Evolutionary conservation across 225 moss, liverwort and hornwort genomes (phyloP), one percentile per base, ranked within the genome.

Genomic region (Bryum argenteum): DNA sequence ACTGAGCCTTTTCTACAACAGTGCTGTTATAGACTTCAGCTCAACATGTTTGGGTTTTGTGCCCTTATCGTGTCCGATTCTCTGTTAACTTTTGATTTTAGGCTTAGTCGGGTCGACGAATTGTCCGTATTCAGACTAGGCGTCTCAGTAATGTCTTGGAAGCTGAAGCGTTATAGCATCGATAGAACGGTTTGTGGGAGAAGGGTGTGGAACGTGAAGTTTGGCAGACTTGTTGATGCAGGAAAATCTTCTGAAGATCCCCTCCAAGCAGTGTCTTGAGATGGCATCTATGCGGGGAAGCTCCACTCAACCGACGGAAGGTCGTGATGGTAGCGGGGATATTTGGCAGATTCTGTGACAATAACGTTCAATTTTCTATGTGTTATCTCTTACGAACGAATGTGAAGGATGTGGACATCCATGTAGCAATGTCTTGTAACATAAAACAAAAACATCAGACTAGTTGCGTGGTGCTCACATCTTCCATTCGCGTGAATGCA

Each of bases 201-300:
- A 79, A 87, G 81, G 79, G 81, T 84, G 84, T 84, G 77, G 87
- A 84, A 79, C 81, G 87, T 87, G 87, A 87, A 87, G 84, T 87
- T 84, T 87, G 84, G 77, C 87, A 79, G 84, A 87, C 87, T 85
- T 96, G 93, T 93, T 88, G 84, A 91, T 91, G 96, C 96, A 96
- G 96, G 96, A 93, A 88, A 96, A 89, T 90, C 96, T 96, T 85
- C 62, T 96, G 93, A 93, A 93, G 96, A 93, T 96, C 90, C 93
- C 96, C 78, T 96, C 91, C 87, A 93, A 96, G 80, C 93, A 96
- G 87, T 91, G 96, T 80, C 85, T 89, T 90, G 96, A 96, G 84
- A 90, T 91, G 71, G 91, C 93, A 93, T 93, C 91, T 87, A 96
- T 90, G 93, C 91, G 91, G 85, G 96, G 93, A 90, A 91, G 91